These are phyloP conservation scores for Diaporthe vaccinii DNA, from an alignment of 2,329 filamentous ascomycete genomes.

Conservation along the genomic window DNA sequence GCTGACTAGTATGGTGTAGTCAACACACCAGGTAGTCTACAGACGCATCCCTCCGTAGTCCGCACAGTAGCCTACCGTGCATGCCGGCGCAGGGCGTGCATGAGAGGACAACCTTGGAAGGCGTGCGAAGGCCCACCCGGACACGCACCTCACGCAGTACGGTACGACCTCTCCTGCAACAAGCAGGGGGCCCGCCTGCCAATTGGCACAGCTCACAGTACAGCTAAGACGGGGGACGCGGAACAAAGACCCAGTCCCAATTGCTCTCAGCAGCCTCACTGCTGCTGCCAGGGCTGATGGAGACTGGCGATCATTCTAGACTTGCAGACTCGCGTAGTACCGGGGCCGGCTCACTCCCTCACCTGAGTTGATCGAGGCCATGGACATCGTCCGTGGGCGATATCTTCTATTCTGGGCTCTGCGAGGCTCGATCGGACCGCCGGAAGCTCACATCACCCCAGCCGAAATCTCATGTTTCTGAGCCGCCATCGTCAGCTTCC, in stretches of 20 bases:
- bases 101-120: conserved; percentile 25
- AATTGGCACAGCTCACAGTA: conserved; percentile 30
- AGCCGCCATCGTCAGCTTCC: conserved; percentile 35
- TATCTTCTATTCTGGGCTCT: background rate
- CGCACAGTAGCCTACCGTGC: conserved; percentile 13
- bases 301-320: conserved; percentile 18
- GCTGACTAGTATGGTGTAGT: background rate
- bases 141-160: background rate
- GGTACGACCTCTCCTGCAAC: conserved; percentile 17
- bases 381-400: conserved; percentile 32
- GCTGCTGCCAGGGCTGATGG: conserved; percentile 3
- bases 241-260: conserved; percentile 2
- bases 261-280: conserved; percentile 4
- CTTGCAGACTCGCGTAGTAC: background rate
- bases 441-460: conserved; percentile 23
- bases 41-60: background rate
- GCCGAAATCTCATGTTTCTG: conserved; percentile 39
- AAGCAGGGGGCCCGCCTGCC: conserved; percentile 27
- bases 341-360: conserved; percentile 3
- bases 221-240: background rate
- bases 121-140: conserved; percentile 2
- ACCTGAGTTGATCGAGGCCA: conserved; percentile 23
- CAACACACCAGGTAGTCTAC: background rate
- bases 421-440: background rate
- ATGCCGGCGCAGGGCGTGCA: conserved; percentile 13